A percentile compares a stretch with the other conserved stretches of the same genome.
phyloP scores from a whole-genome alignment of 1,139 yeast genomes.

The Suhomyces terraborum region DNA sequence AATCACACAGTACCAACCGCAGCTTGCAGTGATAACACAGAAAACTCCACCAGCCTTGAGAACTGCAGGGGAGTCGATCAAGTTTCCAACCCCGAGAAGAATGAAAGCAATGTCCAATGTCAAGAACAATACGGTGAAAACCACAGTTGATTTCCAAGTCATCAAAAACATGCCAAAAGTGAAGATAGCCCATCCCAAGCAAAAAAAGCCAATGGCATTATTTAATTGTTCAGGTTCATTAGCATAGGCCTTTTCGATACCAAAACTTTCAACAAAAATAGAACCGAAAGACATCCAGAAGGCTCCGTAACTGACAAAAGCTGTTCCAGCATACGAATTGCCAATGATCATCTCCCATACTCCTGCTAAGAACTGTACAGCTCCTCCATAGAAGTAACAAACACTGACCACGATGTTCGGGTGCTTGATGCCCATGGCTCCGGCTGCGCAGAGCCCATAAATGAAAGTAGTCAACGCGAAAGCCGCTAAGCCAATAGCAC shows the following conservation, averaged over 20 bases:
- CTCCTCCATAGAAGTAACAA: constrained; percentile 49
- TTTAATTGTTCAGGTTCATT: constrained; percentile 27
- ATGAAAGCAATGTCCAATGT: constrained; percentile 8
- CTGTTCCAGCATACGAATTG: constrained; percentile 41
- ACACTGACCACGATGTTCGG: constrained; percentile 55
- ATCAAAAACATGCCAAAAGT: constrained; percentile 41
- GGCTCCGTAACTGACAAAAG: constrained; percentile 38
- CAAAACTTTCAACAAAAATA: constrained; percentile 34
- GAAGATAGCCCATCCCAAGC: constrained; percentile 50
- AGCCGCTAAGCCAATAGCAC: constrained; percentile 80
- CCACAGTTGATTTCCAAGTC: constrained; percentile 48
- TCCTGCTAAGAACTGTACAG: constrained; percentile 51
- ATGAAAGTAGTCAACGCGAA: constrained; percentile 86
- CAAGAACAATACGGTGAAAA: constrained; percentile 25
- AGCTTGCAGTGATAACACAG: constrained; percentile 41
- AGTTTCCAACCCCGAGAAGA: constrained; percentile 38
- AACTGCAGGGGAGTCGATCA: constrained; percentile 32
- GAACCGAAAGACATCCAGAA: constrained; percentile 44
- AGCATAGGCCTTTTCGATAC: constrained; percentile 32
- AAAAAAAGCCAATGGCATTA: constrained; percentile 45
- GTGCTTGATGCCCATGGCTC: constrained; percentile 53
- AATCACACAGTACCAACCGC: constrained; percentile 45
- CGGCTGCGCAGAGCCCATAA: constrained; percentile 56
- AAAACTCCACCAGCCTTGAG: constrained; percentile 46
- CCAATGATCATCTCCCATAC: constrained; percentile 50